Percentiles rank a stretch among this genome's conserved stretches.
Conservation (phyloP, 768 basidiomycete genomes). For the Mrakia gelida region DNA sequence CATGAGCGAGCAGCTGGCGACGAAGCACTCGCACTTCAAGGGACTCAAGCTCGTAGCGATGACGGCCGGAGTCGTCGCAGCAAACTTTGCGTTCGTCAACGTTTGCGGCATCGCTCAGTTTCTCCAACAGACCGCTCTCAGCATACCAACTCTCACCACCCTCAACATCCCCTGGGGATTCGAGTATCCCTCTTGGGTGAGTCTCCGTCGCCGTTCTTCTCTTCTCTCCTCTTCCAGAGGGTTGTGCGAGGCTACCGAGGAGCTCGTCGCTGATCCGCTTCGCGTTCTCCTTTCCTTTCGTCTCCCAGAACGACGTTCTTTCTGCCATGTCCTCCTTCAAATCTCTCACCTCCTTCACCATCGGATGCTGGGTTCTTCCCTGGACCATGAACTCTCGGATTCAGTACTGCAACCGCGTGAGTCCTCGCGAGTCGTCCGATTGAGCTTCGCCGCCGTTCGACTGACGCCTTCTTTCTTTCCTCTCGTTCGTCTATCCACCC, state of each 20-base stretch:
- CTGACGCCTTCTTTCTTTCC: no score
- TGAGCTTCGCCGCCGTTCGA: no score
- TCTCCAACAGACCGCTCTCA: background rate
- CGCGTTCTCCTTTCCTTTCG: background rate
- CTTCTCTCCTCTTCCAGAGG: background rate
- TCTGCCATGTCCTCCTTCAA: background rate
- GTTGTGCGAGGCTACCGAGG: no score
- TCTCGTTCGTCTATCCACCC: background rate
- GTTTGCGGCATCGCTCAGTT: background rate
- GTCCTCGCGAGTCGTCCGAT: background rate
- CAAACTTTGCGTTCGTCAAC: background rate
- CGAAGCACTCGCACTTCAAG: background rate
- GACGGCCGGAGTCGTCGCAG: background rate
- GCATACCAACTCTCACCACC: background rate
- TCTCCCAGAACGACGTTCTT: conserved; percentile 1
- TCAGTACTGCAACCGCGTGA: background rate
- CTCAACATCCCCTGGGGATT: background rate
- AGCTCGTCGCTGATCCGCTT: background rate
- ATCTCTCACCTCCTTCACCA: background rate
- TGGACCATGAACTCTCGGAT: background rate
- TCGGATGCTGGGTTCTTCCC: background rate
- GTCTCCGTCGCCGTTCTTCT: background rate
- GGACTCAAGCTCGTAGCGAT: background rate
- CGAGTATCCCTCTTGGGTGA: background rate
- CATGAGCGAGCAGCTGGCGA: background rate